Evolutionary conservation across 2,329 filamentous ascomycete species (phyloP).

Genomic region (Diaporthe citri): DNA sequence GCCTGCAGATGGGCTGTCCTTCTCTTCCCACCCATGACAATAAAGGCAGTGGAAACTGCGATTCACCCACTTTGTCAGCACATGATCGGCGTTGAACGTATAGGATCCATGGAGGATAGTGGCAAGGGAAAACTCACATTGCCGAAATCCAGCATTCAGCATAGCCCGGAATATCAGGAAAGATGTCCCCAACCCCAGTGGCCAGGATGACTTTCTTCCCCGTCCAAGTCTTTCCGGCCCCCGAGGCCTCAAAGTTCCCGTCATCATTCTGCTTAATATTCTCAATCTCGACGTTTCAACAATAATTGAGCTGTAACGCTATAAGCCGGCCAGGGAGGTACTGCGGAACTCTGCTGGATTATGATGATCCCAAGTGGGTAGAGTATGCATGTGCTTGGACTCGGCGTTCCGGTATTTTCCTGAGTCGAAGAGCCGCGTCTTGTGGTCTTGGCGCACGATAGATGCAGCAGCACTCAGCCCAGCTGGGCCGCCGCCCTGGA

Average conservation of each 20-base stretch:
- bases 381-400: constrained; percentile 62
- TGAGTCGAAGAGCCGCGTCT: constrained; percentile 62
- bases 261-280: constrained; percentile 39
- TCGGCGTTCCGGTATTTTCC: constrained; percentile 62
- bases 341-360: constrained; percentile 51
- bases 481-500: constrained; percentile 65
- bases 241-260: constrained; percentile 45
- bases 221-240: constrained; percentile 56
- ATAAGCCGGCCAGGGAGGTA: constrained; percentile 49
- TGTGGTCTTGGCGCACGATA: constrained; percentile 63
- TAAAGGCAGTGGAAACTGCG: constrained; percentile 69
- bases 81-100: rapidly evolving
- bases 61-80: background rate
- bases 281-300: constrained; percentile 43
- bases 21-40: constrained; percentile 71
- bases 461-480: constrained; percentile 61
- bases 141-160: constrained; percentile 64
- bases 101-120: background rate
- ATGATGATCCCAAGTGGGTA: constrained; percentile 54
- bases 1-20: constrained; percentile 58
- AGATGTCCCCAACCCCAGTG: constrained; percentile 63
- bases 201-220: constrained; percentile 69
- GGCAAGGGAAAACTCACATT: constrained; percentile 54
- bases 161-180: constrained; percentile 65
- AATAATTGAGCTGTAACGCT: constrained; percentile 51